Percentiles rank a stretch among this genome's conserved stretches.
phyloP scores from a whole-genome alignment of 2,329 filamentous ascomycete species.

The Colletotrichum gigasporum region DNA sequence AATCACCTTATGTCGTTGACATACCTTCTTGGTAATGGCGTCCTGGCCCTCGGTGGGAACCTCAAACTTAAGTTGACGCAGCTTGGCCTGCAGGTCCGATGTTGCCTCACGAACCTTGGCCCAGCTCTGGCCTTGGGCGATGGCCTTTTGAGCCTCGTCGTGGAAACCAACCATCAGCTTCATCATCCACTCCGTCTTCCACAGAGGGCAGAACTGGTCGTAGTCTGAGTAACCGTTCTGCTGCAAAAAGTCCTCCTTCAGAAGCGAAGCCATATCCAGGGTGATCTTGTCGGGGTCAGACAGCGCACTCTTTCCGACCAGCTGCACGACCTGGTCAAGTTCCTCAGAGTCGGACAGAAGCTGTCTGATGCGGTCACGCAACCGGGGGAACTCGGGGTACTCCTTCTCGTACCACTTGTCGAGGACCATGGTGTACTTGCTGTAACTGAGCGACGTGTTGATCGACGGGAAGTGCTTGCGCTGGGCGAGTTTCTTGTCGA shows the following conservation, averaged over 20 bases:
- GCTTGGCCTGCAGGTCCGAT: conserved; percentile 81
- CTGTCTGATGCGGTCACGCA: conserved; percentile 93
- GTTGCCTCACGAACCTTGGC: conserved; percentile 92
- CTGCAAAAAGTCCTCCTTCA: conserved; percentile 99
- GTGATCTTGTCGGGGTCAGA: conserved; percentile 99
- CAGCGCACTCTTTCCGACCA: conserved; percentile 96
- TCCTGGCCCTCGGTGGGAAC: conserved; percentile 87
- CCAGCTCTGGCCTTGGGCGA: conserved; percentile 92
- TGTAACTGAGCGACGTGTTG: conserved; percentile 94
- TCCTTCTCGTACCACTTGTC: conserved; percentile 96
- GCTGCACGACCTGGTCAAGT: conserved; percentile 96
- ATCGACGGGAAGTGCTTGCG: conserved; percentile 99
- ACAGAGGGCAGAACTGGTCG: conserved; percentile 98
- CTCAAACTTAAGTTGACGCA: conserved; percentile 98
- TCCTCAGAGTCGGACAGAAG: conserved; percentile 95
- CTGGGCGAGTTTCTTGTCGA: conserved; percentile 99
- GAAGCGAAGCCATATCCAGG: conserved; percentile 85
- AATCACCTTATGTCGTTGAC: conserved; percentile 35
- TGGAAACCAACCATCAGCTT: conserved; percentile 99
- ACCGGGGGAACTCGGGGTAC: conserved; percentile 90
- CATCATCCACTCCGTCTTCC: conserved; percentile 99
- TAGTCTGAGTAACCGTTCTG: conserved; percentile 99
- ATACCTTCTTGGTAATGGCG: conserved; percentile 82
- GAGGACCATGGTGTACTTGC: conserved; percentile 90
- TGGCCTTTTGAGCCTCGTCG: conserved; percentile 95